phyloP scores from a whole-genome alignment of 176 grass and related monocot genomes.

The Zea luxurians region DNA sequence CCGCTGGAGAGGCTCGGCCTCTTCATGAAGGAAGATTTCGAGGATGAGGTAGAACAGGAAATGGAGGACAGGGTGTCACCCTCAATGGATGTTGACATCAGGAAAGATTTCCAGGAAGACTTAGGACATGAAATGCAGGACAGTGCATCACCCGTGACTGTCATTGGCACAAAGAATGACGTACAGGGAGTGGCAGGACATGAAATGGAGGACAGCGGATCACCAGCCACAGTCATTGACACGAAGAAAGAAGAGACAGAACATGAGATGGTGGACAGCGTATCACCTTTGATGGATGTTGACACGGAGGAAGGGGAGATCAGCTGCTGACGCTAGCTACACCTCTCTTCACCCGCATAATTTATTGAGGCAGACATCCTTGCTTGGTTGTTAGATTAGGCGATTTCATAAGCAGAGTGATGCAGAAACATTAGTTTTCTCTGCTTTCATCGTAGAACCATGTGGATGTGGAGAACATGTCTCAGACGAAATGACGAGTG shows the following conservation, averaged over 20 bases:
- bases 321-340: slow-evolving; percentile 30
- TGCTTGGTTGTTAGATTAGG: slow-evolving; percentile 27
- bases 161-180: neutral
- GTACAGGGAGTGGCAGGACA: neutral
- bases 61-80: slow-evolving; percentile 46
- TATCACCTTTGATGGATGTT: neutral
- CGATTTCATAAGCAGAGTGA: slow-evolving; percentile 33
- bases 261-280: neutral
- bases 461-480: neutral
- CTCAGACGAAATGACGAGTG: neutral
- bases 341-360: neutral
- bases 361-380: slow-evolving; percentile 9
- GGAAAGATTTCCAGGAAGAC: slow-evolving; percentile 31
- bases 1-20: slow-evolving; percentile 75
- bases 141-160: slow-evolving; percentile 23
- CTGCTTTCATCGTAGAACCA: slow-evolving; percentile 2
- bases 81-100: slow-evolving; percentile 15
- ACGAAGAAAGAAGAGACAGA: neutral
- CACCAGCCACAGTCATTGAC: neutral
- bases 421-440: slow-evolving; percentile 5
- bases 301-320: slow-evolving; percentile 79
- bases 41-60: slow-evolving; percentile 53
- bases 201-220: too few relatives aligned
- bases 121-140: slow-evolving; percentile 36
- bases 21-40: slow-evolving; percentile 73